These are phyloP conservation scores for Botrytis cinerea DNA, from an alignment of 2,329 filamentous ascomycete genomes.

Conservation along the genomic window DNA sequence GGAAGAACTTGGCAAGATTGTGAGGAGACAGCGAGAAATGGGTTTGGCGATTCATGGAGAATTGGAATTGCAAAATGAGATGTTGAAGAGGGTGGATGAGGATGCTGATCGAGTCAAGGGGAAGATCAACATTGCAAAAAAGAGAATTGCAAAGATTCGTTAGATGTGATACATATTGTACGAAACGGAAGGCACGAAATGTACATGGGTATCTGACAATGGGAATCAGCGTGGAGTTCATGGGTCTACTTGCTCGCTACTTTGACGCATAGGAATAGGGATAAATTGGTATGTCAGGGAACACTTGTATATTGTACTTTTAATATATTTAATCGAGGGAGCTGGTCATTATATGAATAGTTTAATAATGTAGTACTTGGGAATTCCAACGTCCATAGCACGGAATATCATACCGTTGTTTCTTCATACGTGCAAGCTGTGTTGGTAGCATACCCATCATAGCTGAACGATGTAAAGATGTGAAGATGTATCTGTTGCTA, in stretches of 20 bases:
- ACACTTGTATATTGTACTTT: constrained; percentile 12
- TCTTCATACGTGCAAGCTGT: background rate
- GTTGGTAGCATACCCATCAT: background rate
- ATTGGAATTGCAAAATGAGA: constrained; percentile 68
- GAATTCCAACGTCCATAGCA: background rate
- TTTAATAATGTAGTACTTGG: background rate
- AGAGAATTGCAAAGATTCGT: constrained; percentile 64
- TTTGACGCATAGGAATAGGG: background rate
- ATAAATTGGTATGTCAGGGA: background rate
- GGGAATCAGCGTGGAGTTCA: constrained; percentile 2
- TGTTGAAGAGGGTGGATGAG: constrained; percentile 66
- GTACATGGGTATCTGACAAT: background rate
- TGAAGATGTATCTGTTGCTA: background rate
- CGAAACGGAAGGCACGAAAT: background rate
- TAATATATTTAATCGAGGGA: background rate
- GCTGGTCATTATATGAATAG: background rate
- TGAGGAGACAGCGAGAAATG: constrained; percentile 75
- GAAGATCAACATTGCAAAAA: constrained; percentile 75
- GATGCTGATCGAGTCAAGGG: constrained; percentile 65
- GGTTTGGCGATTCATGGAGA: constrained; percentile 75
- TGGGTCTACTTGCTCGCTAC: constrained; percentile 10
- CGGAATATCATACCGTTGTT: background rate
- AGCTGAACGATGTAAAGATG: too few relatives aligned
- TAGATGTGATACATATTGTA: constrained; percentile 5
- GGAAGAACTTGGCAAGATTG: constrained; percentile 65